These are phyloP conservation scores for Onygenales sp. DNA, from an alignment of 2,329 filamentous ascomycete species.

Conservation along the genomic window DNA sequence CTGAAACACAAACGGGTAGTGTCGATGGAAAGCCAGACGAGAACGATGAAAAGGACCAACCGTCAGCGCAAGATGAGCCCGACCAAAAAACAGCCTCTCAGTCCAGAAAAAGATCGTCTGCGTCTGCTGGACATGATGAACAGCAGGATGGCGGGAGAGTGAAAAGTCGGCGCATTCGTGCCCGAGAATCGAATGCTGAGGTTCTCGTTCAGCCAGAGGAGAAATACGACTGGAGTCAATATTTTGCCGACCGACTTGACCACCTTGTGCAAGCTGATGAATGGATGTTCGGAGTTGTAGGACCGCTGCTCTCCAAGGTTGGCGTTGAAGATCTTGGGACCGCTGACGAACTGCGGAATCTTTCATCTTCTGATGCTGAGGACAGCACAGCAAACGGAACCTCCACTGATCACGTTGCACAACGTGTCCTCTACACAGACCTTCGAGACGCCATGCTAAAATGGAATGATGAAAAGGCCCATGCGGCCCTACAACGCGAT, in stretches of 20 bases:
- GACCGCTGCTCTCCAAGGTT: slow-evolving; percentile 43
- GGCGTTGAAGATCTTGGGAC: slow-evolving; percentile 38
- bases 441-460: slow-evolving; percentile 33
- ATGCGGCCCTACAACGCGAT: slow-evolving; percentile 38
- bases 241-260: slow-evolving; percentile 47
- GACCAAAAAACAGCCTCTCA: slow-evolving; percentile 25
- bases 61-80: slow-evolving; percentile 17
- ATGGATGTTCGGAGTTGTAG: slow-evolving; percentile 46
- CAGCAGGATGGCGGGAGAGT: slow-evolving; percentile 45
- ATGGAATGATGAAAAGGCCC: slow-evolving; percentile 38
- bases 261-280: slow-evolving; percentile 47
- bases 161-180: slow-evolving; percentile 53
- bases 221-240: slow-evolving; percentile 42
- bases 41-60: slow-evolving; percentile 12
- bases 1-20: neutral
- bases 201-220: slow-evolving; percentile 34
- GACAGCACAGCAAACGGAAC: slow-evolving; percentile 12
- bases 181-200: slow-evolving; percentile 48
- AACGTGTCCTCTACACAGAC: slow-evolving; percentile 29
- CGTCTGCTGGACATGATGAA: slow-evolving; percentile 51
- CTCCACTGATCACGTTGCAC: slow-evolving; percentile 1
- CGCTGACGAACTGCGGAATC: slow-evolving; percentile 29
- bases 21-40: neutral
- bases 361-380: slow-evolving; percentile 13
- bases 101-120: slow-evolving; percentile 50